Percentiles rank a stretch among this genome's conserved stretches.
These are phyloP conservation scores for Posidonia oceanica DNA, from an alignment of 116 monocot genomes.

Conservation along the genomic window DNA sequence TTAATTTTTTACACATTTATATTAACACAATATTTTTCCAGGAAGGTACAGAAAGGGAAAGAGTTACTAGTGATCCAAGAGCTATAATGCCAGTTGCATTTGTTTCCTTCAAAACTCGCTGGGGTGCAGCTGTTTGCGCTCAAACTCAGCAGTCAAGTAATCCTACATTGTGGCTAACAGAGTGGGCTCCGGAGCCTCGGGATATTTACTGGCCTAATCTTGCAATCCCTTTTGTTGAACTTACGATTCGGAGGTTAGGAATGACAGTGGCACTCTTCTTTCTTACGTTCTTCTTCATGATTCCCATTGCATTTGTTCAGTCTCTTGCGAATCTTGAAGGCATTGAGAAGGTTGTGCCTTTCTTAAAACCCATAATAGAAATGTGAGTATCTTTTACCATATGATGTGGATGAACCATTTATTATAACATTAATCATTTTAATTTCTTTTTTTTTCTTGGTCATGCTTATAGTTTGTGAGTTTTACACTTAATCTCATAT, in stretches of 20 bases:
- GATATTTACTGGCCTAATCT: conserved; percentile 96
- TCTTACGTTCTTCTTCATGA: conserved; percentile 89
- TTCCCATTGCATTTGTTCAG: conserved; percentile 91
- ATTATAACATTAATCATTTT: no score
- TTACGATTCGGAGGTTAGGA: conserved; percentile 61
- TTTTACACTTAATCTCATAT: no score
- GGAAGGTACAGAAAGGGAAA: conserved; percentile 71
- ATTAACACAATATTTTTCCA: conserved; percentile 7
- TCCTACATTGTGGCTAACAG: conserved; percentile 90
- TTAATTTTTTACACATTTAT: no score
- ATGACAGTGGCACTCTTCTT: conserved; percentile 73
- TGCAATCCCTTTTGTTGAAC: conserved; percentile 75
- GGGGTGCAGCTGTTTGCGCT: conserved; percentile 98
- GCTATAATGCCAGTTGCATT: conserved; percentile 80
- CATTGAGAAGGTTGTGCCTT: conserved; percentile 62
- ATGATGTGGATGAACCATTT: neutral
- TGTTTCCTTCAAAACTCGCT: conserved; percentile 81
- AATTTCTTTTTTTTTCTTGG: neutral
- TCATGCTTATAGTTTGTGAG: neutral
- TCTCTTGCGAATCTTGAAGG: conserved; percentile 86
- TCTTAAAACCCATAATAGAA: conserved; percentile 67
- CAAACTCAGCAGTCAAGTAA: conserved; percentile 95
- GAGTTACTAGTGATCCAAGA: conserved; percentile 46
- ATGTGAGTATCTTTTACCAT: conserved; percentile 31
- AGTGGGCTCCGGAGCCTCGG: conserved; percentile 98